Evolutionary conservation across 1,284 basidiomycete species (phyloP), one percentile per base, ranked within the genome.

Genomic region (Pascua sp.): DNA sequence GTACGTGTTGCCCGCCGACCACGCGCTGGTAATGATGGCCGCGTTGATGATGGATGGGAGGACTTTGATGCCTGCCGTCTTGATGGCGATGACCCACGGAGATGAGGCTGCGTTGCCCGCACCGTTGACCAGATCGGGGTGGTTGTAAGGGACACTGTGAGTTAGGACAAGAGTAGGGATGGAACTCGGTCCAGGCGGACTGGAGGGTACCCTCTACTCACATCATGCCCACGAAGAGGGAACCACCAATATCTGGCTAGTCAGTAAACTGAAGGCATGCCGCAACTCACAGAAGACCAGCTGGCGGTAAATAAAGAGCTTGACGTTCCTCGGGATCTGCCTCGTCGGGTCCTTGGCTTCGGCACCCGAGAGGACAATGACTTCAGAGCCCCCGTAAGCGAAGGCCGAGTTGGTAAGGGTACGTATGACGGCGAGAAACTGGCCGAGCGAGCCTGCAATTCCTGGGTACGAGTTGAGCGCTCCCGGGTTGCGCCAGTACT

Each of bases 31-130:
- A 42, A 69, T 55, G 32, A 95, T 81, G 69, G 84, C 85, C 11
- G 91, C 91, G 67, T 81, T 81, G 71, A 81, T 77, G 57, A 80
- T 83, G 47, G 82, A 76, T 1, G 80, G 79, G 4, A 86, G 82
- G 2, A 81, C 83, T 75, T 82, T 84, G 76, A 92, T 85, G 11
- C 89, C 88, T 1, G 90, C 87, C 56, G 82, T 83, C 49, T 78
- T 80, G 62, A 93, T 86, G 18, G 89, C 91, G 65, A 92, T 89
- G 57, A 93, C 90, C 75, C 88, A 93, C 12, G 78, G 79, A 16
- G 87, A 85, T 11, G 87, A 87, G 8, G 64, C 55, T 9, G 72
- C 71, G 43, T 83, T 86, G 16, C 83, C 66, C 45, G 63, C 81
- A 51, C 70, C 71, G 51, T 88, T 78, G 58, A 82, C 75, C 32